These are phyloP conservation scores for Fusarium musae DNA, from an alignment of 2,329 filamentous ascomycete genomes.

Conservation along the genomic window DNA sequence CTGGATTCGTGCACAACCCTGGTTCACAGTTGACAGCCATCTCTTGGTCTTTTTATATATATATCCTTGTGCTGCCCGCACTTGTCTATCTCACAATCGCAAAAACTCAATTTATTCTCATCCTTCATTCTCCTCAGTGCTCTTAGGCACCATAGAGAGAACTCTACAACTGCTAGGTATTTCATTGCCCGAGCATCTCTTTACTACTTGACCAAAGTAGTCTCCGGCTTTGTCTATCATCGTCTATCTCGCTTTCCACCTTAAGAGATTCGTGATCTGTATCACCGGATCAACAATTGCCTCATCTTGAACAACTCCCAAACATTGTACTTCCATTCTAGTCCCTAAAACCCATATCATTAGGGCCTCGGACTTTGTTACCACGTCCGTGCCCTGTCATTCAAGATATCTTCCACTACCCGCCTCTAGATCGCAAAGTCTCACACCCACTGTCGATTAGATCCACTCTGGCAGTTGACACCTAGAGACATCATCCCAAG, in stretches of 20 bases:
- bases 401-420: slow-evolving; percentile 2
- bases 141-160: slow-evolving; percentile 29
- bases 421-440: background rate
- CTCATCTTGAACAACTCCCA: slow-evolving; percentile 3
- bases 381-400: slow-evolving; percentile 20
- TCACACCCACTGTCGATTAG: slow-evolving; percentile 5
- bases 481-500: slow-evolving; percentile 25
- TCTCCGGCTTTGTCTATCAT: background rate
- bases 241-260: background rate
- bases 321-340: background rate
- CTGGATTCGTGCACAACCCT: slow-evolving; percentile 16
- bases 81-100: background rate
- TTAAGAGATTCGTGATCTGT: slow-evolving; percentile 8
- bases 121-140: slow-evolving; percentile 3
- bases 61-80: slow-evolving; percentile 15
- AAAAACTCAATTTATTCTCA: slow-evolving; percentile 7
- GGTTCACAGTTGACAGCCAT: slow-evolving; percentile 5
- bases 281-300: slow-evolving; percentile 33
- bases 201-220: background rate
- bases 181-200: slow-evolving; percentile 6
- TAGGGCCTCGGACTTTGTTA: slow-evolving; percentile 4
- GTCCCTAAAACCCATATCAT: slow-evolving; percentile 2
- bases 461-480: slow-evolving; percentile 32
- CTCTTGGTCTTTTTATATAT: background rate
- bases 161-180: background rate